A percentile compares a stretch with the other conserved stretches of the same genome.
Evolutionary conservation across 257 asterid genomes (phyloP).

Genomic region (Nicotiana otophora): DNA sequence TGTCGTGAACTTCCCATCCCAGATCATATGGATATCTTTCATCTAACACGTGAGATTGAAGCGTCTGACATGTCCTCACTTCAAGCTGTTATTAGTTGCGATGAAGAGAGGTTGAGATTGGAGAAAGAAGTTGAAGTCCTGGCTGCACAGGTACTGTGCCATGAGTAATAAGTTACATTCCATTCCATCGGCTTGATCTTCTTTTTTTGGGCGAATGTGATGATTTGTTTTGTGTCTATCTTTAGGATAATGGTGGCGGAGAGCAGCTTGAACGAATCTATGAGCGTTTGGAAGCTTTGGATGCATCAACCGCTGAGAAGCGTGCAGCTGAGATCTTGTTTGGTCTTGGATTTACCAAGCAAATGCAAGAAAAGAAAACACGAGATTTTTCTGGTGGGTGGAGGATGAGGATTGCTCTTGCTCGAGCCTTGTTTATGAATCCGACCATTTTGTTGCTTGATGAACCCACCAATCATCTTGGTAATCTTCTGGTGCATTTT

Average conservation of each 20-base stretch:
- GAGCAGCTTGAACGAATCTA: conserved; percentile 81
- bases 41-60: conserved; percentile 84
- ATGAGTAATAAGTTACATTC: background rate
- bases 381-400: conserved; percentile 98
- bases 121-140: conserved; percentile 85
- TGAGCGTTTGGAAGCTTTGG: conserved; percentile 90
- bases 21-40: conserved; percentile 96
- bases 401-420: conserved; percentile 99
- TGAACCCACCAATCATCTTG: conserved; percentile 99
- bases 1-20: conserved; percentile 93
- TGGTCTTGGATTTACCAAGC: conserved; percentile 89
- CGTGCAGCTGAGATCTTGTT: conserved; percentile 94
- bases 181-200: background rate
- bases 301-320: conserved; percentile 91
- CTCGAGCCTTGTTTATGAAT: conserved; percentile 93
- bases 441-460: conserved; percentile 92
- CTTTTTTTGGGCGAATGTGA: background rate
- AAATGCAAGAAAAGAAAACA: conserved; percentile 92
- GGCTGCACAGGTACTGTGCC: conserved; percentile 57
- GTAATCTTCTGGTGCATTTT: conserved; percentile 28
- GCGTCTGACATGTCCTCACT: conserved; percentile 97
- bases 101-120: conserved; percentile 78
- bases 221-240: background rate
- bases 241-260: conserved; percentile 94
- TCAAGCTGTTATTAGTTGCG: conserved; percentile 90